Base-by-base conservation (phyloP, 2,329 filamentous ascomycete genomes). In the Monosporascus sp. region DNA sequence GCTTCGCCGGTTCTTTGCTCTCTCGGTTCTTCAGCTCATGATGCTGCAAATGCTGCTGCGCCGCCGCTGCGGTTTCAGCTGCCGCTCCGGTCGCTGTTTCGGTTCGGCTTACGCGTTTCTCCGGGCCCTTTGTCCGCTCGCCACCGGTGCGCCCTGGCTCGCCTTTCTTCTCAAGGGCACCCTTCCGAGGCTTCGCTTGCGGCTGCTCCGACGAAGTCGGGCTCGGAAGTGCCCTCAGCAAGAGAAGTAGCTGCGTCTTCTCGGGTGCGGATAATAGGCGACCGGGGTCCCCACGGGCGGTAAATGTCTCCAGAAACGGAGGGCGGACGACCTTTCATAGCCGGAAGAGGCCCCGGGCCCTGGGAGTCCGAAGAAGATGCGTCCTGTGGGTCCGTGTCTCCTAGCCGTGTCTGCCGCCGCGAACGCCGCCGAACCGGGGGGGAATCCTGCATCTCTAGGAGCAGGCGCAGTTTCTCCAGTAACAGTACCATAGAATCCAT, bases 401-500 rank as follows among this genome's bases (percentile, higher is more conserved):
- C 24, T 24, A 24, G 24, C 24, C 24, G 24, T 7, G 24, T 24
- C 6, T 24, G 24, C 24, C 24, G 24, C 6, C 24, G 24, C 24
- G 24, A 24, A 24, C 6, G 24, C 24, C 24, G 24, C 24, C 24
- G 24, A 24, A 24, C 24, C 24, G 24, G 65, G 22, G 76, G 62
- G 6, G 66, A 68, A 22, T 68, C 65, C 43, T 65, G 65, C 38
- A 65, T 60, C n/a, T 61, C 54, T 40, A 68, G 48, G 20, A 67
- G 14, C 1, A 41, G 55, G 58, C 74, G 73, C 35, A 80, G 66
- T 35, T 70, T 73, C 37, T 77, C 71, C 40, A 80, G 64, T 4
- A 80, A 67, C 4, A 76, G 73, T 2, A 74, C 65, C 26, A 80
- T 61, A 2, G 75, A 72, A 15, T 71, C 67, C 43, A 76, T 63